These are phyloP conservation scores for Fraxinus platypoda DNA, from an alignment of 305 asterid genomes.

Conservation along the genomic window DNA sequence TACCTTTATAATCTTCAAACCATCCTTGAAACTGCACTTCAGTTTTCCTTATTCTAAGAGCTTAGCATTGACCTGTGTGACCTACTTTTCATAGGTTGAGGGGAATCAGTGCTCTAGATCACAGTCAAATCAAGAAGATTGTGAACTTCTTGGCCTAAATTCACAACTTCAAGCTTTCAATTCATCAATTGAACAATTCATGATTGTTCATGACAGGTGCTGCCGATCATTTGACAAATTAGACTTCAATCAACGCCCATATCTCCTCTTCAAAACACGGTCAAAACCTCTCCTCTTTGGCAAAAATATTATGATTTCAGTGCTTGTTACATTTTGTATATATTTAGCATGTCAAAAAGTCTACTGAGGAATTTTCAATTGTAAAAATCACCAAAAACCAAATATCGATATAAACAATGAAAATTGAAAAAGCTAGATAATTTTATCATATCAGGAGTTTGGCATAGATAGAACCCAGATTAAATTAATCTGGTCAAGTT, in stretches of 20 bases:
- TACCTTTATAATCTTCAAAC: background rate
- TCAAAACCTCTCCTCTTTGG: background rate
- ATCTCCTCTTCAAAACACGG: background rate
- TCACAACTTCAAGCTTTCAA: background rate
- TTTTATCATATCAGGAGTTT: background rate
- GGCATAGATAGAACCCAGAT: background rate
- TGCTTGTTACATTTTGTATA: background rate
- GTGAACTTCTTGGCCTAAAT: background rate
- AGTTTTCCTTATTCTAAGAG: background rate
- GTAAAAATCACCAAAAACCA: background rate
- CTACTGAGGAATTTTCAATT: background rate
- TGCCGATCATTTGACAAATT: background rate
- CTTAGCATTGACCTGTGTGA: background rate
- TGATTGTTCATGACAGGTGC: background rate
- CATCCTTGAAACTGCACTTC: background rate
- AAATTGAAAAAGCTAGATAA: too few relatives aligned
- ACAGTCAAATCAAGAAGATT: background rate
- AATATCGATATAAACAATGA: background rate
- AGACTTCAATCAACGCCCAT: background rate
- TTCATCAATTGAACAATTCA: background rate
- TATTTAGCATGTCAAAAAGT: background rate
- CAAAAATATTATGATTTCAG: background rate
- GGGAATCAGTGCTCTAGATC: background rate
- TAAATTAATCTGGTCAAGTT: background rate
- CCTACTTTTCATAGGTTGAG: background rate